Base-by-base conservation (phyloP, 768 basidiomycete genomes). In the Boletellus ananiceps region DNA sequence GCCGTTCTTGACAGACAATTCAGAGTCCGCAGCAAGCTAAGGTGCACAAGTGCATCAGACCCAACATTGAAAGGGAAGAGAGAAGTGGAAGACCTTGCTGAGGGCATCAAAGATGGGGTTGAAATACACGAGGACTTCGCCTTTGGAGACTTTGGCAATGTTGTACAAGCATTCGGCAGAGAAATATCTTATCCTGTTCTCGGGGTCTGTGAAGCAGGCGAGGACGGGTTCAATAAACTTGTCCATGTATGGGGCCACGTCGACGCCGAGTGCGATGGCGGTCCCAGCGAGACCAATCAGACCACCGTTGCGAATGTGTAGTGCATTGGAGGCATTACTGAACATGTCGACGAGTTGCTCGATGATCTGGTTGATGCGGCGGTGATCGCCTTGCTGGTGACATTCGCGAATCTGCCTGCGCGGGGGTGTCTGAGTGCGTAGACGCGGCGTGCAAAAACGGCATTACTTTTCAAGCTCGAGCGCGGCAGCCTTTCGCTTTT, bases 121-220 rank as follows among this genome's bases (percentile, higher is more conserved):
- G 74, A 97, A 99, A 65, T 94, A 96, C 13, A 97, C 83, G 49
- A 99, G 73, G 29, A 98, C 86, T 68, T 97, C 95, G 34, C 95
- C 96, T 61, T 96, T 95, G 29, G 93, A 95, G 14, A 96, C 94
- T 69, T 94, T 92, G 23, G 89, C 91, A 55, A 99, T 94, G 70
- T 99, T 99, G 73, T 99, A 99, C 55, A 99, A 72, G 62, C 93
- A 95, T 66, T 99, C 96, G 21, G 93, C 94, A 5, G 95, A 95
- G 73, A 96, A 97, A 71, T 98, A 99, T 38, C 93, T 82, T 52
- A 98, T 92, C 63, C 93, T 79, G 70, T 90, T 93, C 74, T 98
- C 95, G 2, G 86, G 78, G 66, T 99, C 96, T 52, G 86, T 82
- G 68, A 99, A 96, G 69, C 95, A 96, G 46, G 81, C 80, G 23